phyloP scores from a whole-genome alignment of 306 rosid genomes.

The Abrus pulchellus region DNA sequence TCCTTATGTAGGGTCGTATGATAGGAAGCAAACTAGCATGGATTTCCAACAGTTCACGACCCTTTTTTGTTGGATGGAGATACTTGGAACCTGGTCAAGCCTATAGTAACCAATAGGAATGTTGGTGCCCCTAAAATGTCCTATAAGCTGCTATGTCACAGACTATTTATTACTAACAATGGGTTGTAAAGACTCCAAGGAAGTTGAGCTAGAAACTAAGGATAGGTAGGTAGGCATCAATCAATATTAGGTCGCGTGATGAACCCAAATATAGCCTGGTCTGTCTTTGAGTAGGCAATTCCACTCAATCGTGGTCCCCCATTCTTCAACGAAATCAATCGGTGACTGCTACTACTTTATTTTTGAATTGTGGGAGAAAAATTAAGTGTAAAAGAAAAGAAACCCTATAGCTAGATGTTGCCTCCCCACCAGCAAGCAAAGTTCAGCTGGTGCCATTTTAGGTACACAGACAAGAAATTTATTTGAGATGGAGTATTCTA shows the following conservation, averaged over 20 bases:
- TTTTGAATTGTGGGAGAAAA: background rate
- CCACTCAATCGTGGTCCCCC: background rate
- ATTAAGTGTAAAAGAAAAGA: background rate
- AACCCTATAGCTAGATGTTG: background rate
- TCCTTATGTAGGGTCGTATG: background rate
- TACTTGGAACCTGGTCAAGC: constrained; percentile 8
- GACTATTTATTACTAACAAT: background rate
- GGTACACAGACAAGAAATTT: background rate
- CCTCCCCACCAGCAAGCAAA: constrained; percentile 17
- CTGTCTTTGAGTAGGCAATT: background rate
- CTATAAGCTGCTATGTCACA: background rate
- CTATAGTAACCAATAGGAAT: background rate
- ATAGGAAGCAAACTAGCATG: background rate
- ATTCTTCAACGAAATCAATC: constrained; percentile 5
- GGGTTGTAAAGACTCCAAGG: background rate
- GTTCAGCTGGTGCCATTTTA: constrained; percentile 1
- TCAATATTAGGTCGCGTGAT: constrained; percentile 8
- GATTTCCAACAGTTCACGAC: background rate
- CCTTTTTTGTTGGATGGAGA: background rate
- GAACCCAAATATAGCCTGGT: constrained; percentile 17
- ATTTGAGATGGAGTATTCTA: background rate
- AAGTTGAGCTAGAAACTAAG: background rate
- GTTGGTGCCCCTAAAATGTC: background rate
- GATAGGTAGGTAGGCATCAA: constrained; percentile 14
- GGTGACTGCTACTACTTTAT: background rate